phyloP scores from a whole-genome alignment of 2,329 filamentous ascomycete species.

The Nemania diffusa region DNA sequence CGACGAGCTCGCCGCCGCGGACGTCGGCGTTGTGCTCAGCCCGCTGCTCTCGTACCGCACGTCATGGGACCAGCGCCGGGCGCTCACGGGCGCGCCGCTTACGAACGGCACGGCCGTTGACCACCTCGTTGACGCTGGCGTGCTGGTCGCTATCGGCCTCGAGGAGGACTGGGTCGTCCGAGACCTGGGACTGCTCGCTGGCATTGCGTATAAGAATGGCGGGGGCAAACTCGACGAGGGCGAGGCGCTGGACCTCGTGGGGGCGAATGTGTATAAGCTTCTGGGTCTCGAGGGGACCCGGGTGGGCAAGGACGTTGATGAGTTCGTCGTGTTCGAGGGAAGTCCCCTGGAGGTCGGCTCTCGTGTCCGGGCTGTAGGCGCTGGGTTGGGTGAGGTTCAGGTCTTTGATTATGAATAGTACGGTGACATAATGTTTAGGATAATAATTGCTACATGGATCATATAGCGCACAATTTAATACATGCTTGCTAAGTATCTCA shows the following conservation, averaged over 20 bases:
- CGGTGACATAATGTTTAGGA: background rate
- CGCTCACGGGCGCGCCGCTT: conserved; percentile 71
- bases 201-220: conserved; percentile 67
- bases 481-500: background rate
- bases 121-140: conserved; percentile 66
- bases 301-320: conserved; percentile 39
- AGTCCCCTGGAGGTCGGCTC: conserved; percentile 69
- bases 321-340: conserved; percentile 73
- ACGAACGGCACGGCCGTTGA: conserved; percentile 73
- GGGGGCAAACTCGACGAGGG: conserved; percentile 63
- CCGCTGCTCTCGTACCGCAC: conserved; percentile 66
- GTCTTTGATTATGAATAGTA: conserved; percentile 48
- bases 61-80: conserved; percentile 70
- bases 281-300: conserved; percentile 58
- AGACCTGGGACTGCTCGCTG: conserved; percentile 69
- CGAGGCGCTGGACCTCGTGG: conserved; percentile 67
- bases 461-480: background rate
- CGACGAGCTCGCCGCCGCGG: conserved; percentile 64
- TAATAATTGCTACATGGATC: background rate
- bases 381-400: conserved; percentile 52
- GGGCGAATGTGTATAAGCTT: conserved; percentile 66
- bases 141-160: conserved; percentile 66
- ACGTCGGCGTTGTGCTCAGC: conserved; percentile 68
- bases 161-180: conserved; percentile 71
- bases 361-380: conserved; percentile 64